phyloP scores from a whole-genome alignment of 306 rosid species.

The Dalbergia cochinchinensis region DNA sequence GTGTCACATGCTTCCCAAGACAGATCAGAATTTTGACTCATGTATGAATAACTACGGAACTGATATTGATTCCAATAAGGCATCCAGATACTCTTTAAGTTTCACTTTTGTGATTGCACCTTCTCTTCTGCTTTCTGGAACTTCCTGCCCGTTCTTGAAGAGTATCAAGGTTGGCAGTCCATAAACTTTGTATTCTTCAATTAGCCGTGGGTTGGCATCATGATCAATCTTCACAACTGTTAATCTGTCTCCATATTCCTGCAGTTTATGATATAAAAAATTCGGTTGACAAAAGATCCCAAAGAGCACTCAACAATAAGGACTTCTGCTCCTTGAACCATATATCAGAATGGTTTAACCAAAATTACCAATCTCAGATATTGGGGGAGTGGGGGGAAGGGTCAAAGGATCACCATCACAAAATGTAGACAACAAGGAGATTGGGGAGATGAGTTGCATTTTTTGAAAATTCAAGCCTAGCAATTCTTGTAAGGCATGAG shows the following conservation, averaged over 20 bases:
- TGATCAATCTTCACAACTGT: constrained; percentile 84
- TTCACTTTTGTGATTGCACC: constrained; percentile 85
- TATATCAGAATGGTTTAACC: not conserved
- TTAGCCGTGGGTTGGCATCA: constrained; percentile 78
- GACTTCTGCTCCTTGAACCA: constrained; percentile 10
- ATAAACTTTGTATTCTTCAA: constrained; percentile 79
- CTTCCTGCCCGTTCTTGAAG: constrained; percentile 78
- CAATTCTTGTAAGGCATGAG: not conserved
- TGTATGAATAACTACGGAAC: constrained; percentile 53
- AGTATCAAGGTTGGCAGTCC: constrained; percentile 84
- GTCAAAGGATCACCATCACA: not conserved
- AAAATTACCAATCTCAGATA: not conserved
- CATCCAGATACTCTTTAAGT: constrained; percentile 74
- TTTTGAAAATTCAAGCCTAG: not conserved
- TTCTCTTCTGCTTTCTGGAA: constrained; percentile 86
- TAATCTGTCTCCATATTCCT: constrained; percentile 85
- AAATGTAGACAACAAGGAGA: not conserved
- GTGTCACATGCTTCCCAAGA: constrained; percentile 20
- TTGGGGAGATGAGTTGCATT: not conserved
- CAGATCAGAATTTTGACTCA: constrained; percentile 29
- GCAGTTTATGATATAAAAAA: constrained; percentile 29
- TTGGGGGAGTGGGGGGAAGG: not conserved
- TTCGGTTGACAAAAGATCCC: constrained; percentile 18
- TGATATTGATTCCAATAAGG: constrained; percentile 68
- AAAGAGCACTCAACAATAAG: constrained; percentile 13